phyloP scores from a whole-genome alignment of 306 rosid genomes.

The Prunus mume region DNA sequence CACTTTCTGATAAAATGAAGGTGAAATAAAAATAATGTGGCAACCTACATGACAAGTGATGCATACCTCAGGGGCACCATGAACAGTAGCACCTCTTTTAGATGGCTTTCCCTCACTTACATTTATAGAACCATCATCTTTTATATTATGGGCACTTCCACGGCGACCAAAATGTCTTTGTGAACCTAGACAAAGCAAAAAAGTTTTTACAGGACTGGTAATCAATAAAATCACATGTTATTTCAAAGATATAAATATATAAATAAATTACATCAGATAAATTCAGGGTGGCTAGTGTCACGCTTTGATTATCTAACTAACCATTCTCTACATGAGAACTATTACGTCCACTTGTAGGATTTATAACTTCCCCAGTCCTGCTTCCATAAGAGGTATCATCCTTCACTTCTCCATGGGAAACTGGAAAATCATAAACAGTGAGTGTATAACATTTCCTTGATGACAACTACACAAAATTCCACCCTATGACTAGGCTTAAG shows the following conservation, averaged over 20 bases:
- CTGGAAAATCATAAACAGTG: constrained; percentile 28
- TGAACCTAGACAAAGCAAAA: constrained; percentile 46
- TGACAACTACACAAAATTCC: not conserved
- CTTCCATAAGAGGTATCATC: constrained; percentile 43
- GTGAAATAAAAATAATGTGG: not conserved
- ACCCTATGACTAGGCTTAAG: not conserved
- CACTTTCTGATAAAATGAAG: constrained; percentile 11
- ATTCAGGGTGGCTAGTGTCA: not conserved
- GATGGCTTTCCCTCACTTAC: constrained; percentile 68
- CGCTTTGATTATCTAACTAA: constrained; percentile 27
- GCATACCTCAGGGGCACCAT: constrained; percentile 68
- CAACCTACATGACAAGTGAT: constrained; percentile 11
- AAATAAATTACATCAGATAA: not conserved
- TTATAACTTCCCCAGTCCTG: constrained; percentile 49
- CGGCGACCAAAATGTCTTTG: constrained; percentile 64
- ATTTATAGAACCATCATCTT: constrained; percentile 63
- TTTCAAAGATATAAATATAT: not conserved
- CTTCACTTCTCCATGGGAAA: constrained; percentile 38
- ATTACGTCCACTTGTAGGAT: constrained; percentile 49
- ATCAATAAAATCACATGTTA: constrained; percentile 7
- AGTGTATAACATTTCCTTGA: constrained; percentile 12
- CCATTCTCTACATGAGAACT: constrained; percentile 54
- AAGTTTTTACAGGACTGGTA: constrained; percentile 7
- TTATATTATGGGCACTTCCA: constrained; percentile 50
- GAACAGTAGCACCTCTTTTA: constrained; percentile 62